phyloP scores from a whole-genome alignment of 2,329 filamentous ascomycete species.

The Claviceps sorghi region DNA sequence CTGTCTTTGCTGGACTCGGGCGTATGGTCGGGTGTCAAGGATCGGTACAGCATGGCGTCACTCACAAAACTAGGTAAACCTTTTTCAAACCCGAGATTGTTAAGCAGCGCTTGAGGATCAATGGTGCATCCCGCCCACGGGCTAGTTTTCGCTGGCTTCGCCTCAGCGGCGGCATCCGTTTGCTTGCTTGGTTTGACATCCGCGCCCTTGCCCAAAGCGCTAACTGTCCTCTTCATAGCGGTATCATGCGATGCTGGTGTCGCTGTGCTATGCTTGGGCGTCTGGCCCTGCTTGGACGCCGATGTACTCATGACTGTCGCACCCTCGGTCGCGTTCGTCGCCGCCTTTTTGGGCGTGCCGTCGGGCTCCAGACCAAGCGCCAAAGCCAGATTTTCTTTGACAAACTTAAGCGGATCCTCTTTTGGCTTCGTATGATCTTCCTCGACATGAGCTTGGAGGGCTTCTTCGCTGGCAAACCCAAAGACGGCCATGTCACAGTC shows the following conservation, averaged over 20 bases:
- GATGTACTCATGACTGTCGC: slow-evolving; percentile 26
- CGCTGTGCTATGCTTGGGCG: slow-evolving; percentile 26
- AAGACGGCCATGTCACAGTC: slow-evolving; percentile 37
- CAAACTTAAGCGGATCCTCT: slow-evolving; percentile 39
- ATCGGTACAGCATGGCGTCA: slow-evolving; percentile 39
- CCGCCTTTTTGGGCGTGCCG: slow-evolving; percentile 25
- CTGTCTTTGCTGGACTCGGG: slow-evolving; percentile 50
- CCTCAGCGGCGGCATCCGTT: slow-evolving; percentile 2
- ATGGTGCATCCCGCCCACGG: slow-evolving; percentile 31
- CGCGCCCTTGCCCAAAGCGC: slow-evolving; percentile 26
- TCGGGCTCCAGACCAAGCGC: slow-evolving; percentile 37
- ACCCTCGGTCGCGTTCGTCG: slow-evolving; percentile 13
- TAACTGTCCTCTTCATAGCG: slow-evolving; percentile 36
- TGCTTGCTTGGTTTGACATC: slow-evolving; percentile 21
- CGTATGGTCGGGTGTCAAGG: slow-evolving; percentile 46
- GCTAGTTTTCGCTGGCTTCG: slow-evolving; percentile 8
- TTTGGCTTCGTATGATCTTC: slow-evolving; percentile 44
- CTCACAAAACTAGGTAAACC: slow-evolving; percentile 31
- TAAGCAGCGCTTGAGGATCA: slow-evolving; percentile 31
- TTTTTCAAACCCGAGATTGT: slow-evolving; percentile 20
- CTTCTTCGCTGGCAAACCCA: slow-evolving; percentile 40
- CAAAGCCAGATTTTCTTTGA: slow-evolving; percentile 32
- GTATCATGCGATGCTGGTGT: slow-evolving; percentile 38
- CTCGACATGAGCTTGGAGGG: slow-evolving; percentile 36
- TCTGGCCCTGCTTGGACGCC: slow-evolving; percentile 33